A percentile compares a stretch with the other conserved stretches of the same genome.
Conservation (phyloP, 2,329 filamentous ascomycete genomes). For the Botrytis paeoniae region DNA sequence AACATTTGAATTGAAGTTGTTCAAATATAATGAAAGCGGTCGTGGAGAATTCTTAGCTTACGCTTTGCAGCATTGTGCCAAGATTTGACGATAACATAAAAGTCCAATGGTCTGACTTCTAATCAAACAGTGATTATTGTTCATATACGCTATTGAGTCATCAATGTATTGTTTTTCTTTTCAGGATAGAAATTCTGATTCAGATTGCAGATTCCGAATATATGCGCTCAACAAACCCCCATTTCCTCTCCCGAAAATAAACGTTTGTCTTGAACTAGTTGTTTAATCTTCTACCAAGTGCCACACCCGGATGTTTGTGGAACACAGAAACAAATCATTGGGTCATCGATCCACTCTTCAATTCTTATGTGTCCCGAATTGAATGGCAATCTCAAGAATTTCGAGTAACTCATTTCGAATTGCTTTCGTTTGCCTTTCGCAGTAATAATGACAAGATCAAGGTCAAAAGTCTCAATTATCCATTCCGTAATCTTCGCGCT, state of each 20-base stretch:
- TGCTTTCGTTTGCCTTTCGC: not conserved
- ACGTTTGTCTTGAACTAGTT: not conserved
- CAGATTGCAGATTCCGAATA: not conserved
- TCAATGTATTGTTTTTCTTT: not conserved
- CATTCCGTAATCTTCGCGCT: not conserved
- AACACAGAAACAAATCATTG: constrained; percentile 7
- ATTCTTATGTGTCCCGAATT: not conserved
- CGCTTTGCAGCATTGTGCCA: not conserved
- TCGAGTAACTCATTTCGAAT: not conserved
- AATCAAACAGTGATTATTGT: too few species aligned
- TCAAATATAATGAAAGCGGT: not conserved
- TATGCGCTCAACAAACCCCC: not conserved
- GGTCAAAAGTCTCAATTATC: not conserved
- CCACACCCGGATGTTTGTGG: not conserved
- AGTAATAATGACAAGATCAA: not conserved
- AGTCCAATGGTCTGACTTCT: not conserved
- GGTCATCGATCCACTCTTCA: constrained; percentile 3
- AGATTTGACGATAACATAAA: not conserved
- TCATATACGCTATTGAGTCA: not conserved
- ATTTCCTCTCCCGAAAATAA: not conserved
- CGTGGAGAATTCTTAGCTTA: not conserved
- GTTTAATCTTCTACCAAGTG: not conserved
- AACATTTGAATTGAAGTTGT: not conserved
- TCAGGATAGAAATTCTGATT: not conserved
- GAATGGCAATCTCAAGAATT: not conserved